Conservation (phyloP, 192 early-diverging fungal genomes). For the Coemansia sp. region DNA sequence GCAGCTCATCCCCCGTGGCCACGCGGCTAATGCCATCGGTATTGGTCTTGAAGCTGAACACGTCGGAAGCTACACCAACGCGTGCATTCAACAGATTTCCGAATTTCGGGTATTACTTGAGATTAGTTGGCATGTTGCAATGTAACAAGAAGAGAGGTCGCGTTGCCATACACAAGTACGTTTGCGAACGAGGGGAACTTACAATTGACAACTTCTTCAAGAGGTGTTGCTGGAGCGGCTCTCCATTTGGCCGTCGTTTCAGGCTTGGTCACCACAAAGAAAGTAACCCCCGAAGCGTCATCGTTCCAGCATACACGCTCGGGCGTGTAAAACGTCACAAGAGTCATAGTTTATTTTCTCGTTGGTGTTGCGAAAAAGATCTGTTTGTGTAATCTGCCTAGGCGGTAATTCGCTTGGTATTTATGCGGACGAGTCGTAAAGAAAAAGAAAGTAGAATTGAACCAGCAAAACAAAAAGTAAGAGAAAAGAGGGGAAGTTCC, state of each 20-base stretch:
- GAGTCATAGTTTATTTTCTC: constrained; percentile 23
- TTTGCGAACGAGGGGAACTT: constrained; percentile 18
- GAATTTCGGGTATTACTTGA: not conserved
- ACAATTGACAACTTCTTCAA: constrained; percentile 53
- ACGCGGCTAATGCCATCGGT: constrained; percentile 19
- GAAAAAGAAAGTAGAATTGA: too few species aligned
- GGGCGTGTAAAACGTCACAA: constrained; percentile 47
- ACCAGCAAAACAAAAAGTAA: not conserved
- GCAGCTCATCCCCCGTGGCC: constrained; percentile 36
- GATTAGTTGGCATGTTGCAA: not conserved
- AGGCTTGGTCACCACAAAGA: constrained; percentile 42
- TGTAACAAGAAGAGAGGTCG: not conserved
- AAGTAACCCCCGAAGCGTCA: constrained; percentile 34
- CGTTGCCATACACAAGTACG: too few species aligned
- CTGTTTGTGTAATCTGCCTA: too few species aligned
- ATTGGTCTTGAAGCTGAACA: constrained; percentile 37
- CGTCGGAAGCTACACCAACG: constrained; percentile 30
- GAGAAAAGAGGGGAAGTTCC: not conserved
- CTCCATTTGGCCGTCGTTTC: constrained; percentile 48
- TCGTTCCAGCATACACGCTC: constrained; percentile 55
- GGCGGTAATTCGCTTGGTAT: too few species aligned
- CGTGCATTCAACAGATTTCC: not conserved
- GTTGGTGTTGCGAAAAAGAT: too few species aligned
- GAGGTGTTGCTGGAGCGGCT: constrained; percentile 30
- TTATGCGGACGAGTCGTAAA: too few species aligned